Base-by-base conservation (phyloP, 495 filamentous ascomycete species). In the Penicillium malachiteum region DNA sequence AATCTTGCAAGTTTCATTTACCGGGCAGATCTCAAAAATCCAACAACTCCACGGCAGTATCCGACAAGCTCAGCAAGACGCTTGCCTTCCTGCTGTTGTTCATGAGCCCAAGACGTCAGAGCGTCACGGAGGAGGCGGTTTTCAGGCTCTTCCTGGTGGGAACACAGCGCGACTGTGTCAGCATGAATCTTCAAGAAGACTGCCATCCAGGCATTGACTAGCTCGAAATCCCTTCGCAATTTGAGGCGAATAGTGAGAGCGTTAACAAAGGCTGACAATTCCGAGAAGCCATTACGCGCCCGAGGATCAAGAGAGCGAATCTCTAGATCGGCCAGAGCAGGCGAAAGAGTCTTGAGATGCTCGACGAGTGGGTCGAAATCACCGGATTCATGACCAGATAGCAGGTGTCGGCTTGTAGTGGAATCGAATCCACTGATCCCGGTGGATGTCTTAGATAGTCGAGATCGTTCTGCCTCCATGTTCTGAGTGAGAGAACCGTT, bases 141-240 rank as follows among this genome's bases (percentile, higher is more conserved):
- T 42, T 69, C 59, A 40, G 58, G 37, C 60, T 69, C 67, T 80
- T 73, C 50, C 75, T 64, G 54, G 54, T 71, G 66, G 71, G 74
- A 69, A 55, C 78, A 76, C 30, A 70, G 58, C 2, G 67, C 67
- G 9, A 87, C 70, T 11, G 79, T 71, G 53, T 87, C 86, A 8
- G 78, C 80, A 71, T 97, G 91, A 35, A 93, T 68, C 47, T 86
- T 82, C 51, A 98, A 62, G 61, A 97, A 94, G 0, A 97, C 92
- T 13, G 85, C 83, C 89, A 98, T 96, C 94, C 95, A 98, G 9
- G 90, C 90, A 72, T 96, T 91, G 39, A 90, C 86, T 45, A 98
- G 79, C 67, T 98, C 94, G 68, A 92, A 98, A 73, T 98, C 94
- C 41, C 78, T 80, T 52, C 82, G 82, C 39, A 79, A 73, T 16